A percentile compares a stretch with the other conserved stretches of the same genome.
Evolutionary conservation across 2,329 filamentous ascomycete species (phyloP).

Genomic region (Aspergillus pseudoterreus): DNA sequence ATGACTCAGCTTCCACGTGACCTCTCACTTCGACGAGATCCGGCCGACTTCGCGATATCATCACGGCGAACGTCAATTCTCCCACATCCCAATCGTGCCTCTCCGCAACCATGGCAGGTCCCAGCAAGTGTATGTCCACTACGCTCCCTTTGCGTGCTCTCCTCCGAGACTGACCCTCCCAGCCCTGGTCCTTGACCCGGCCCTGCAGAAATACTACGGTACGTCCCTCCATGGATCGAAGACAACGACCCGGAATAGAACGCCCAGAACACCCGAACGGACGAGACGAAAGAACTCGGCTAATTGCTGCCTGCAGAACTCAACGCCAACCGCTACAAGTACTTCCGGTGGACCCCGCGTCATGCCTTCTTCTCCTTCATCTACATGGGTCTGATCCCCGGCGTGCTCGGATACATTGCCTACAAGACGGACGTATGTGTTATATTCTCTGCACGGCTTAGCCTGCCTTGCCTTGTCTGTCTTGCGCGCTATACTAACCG

Average conservation of each 20-base stretch:
- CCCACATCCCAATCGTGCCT: not conserved
- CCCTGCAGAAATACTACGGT: constrained; percentile 51
- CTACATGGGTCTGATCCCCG: constrained; percentile 71
- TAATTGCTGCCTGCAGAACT: constrained; percentile 57
- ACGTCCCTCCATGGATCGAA: constrained; percentile 19
- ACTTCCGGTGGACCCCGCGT: constrained; percentile 88
- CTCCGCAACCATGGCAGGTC: constrained; percentile 48
- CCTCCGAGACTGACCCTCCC: constrained; percentile 40
- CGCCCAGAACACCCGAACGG: not conserved
- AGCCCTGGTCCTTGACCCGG: constrained; percentile 43
- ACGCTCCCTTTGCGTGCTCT: not conserved
- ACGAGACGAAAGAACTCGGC: not conserved
- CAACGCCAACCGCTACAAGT: constrained; percentile 80
- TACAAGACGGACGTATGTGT: constrained; percentile 81
- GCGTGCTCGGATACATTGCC: constrained; percentile 65
- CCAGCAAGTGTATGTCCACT: constrained; percentile 42
- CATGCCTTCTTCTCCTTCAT: constrained; percentile 76
- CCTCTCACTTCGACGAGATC: constrained; percentile 2
- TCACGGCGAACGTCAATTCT: not conserved
- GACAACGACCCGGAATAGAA: not conserved
- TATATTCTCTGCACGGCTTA: not conserved
- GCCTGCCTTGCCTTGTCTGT: no score
- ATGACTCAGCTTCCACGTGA: constrained; percentile 7
- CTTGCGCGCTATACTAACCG: constrained; percentile 11
- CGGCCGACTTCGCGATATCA: not conserved